Evolutionary conservation across 495 filamentous ascomycete genomes (phyloP).

Genomic region (Neurospora sp.): DNA sequence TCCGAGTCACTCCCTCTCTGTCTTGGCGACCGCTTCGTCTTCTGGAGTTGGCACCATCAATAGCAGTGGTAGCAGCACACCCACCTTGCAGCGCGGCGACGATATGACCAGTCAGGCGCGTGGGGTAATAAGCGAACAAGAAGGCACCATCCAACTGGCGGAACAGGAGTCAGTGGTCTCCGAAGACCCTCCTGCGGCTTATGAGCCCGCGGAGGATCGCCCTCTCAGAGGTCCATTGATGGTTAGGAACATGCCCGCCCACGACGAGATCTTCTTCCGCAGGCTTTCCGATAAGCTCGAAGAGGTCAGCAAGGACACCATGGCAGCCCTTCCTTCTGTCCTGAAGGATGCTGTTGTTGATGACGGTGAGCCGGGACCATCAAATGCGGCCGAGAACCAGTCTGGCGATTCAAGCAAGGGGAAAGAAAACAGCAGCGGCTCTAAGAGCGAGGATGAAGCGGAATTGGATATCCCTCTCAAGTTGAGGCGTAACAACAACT

Average conservation of each 20-base stretch:
- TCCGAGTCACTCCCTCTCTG: slow-evolving; percentile 35
- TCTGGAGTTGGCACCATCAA: slow-evolving; percentile 24
- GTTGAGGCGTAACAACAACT: slow-evolving; percentile 50
- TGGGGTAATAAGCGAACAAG: slow-evolving; percentile 2
- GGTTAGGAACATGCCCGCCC: slow-evolving; percentile 34
- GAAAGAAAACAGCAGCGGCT: slow-evolving; percentile 13
- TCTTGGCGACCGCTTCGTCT: slow-evolving; percentile 26
- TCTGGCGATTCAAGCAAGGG: slow-evolving; percentile 5
- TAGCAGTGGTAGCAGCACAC: slow-evolving; percentile 31
- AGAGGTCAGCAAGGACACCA: slow-evolving; percentile 23
- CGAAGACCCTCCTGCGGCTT: slow-evolving; percentile 15
- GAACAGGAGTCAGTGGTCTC: not conserved
- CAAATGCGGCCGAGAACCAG: not conserved
- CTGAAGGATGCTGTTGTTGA: slow-evolving; percentile 16
- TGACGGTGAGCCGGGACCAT: slow-evolving; percentile 5
- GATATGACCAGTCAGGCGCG: slow-evolving; percentile 6
- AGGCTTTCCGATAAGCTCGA: slow-evolving; percentile 33
- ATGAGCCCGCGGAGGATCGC: slow-evolving; percentile 23
- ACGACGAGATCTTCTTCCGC: slow-evolving; percentile 37
- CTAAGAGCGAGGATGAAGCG: slow-evolving; percentile 28
- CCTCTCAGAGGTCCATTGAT: slow-evolving; percentile 33
- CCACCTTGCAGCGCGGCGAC: slow-evolving; percentile 19
- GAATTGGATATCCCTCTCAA: slow-evolving; percentile 43
- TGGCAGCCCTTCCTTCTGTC: slow-evolving; percentile 29
- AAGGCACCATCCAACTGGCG: not conserved